phyloP scores from a whole-genome alignment of 441 rosid genomes.

The Capsella rubella region DNA sequence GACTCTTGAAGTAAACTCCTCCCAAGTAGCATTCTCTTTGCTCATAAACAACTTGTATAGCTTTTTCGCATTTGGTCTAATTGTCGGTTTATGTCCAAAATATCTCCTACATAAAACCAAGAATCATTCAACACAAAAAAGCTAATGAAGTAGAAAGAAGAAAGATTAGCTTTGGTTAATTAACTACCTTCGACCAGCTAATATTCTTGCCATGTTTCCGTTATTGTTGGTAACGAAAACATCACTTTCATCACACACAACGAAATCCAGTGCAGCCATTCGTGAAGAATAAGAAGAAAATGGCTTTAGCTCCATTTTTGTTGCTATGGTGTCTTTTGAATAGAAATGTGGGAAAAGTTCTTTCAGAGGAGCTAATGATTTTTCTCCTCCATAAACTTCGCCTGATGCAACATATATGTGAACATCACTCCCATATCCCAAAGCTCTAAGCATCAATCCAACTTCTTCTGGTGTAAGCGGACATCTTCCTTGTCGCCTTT shows the following conservation, averaged over 20 bases:
- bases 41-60: slow-evolving; percentile 73
- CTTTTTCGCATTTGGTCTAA: slow-evolving; percentile 94
- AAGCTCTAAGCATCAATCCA: slow-evolving; percentile 96
- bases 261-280: slow-evolving; percentile 98
- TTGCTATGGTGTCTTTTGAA: slow-evolving; percentile 86
- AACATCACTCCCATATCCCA: slow-evolving; percentile 91
- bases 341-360: slow-evolving; percentile 88
- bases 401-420: slow-evolving; percentile 99
- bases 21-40: slow-evolving; percentile 82
- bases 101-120: slow-evolving; percentile 70
- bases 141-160: background rate
- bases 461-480: slow-evolving; percentile 98
- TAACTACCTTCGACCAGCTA: slow-evolving; percentile 91
- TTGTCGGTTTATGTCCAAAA: slow-evolving; percentile 93
- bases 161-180: slow-evolving; percentile 27
- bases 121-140: slow-evolving; percentile 25
- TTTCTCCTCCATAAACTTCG: slow-evolving; percentile 91
- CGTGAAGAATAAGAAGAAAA: slow-evolving; percentile 84
- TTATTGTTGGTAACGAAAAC: slow-evolving; percentile 97
- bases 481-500: slow-evolving; percentile 95
- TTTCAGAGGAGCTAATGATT: slow-evolving; percentile 83
- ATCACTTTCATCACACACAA: slow-evolving; percentile 95
- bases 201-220: slow-evolving; percentile 96
- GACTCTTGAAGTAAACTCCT: slow-evolving; percentile 78
- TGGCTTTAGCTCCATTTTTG: slow-evolving; percentile 75